Evolutionary conservation across 1,139 yeast species (phyloP).

Genomic region (Sugiyamaella neomexicana): DNA sequence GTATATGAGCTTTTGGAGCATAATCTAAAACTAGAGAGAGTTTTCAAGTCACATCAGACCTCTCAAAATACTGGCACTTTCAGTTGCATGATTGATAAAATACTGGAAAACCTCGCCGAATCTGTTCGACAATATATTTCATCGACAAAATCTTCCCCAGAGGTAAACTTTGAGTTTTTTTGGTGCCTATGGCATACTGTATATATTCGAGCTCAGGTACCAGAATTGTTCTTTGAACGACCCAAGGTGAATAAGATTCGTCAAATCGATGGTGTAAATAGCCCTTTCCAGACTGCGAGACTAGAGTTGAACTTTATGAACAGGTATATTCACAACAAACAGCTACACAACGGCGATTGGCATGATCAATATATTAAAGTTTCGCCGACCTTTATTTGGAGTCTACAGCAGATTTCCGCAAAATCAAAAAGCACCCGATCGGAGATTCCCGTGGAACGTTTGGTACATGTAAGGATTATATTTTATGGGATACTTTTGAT

Average conservation of each 20-base stretch:
- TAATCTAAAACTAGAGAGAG: not conserved
- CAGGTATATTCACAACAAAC: constrained; percentile 1
- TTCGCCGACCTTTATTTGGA: constrained; percentile 16
- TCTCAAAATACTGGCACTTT: not conserved
- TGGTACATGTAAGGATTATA: constrained; percentile 13
- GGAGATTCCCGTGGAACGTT: constrained; percentile 18
- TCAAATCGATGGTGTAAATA: not conserved
- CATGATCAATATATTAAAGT: constrained; percentile 6
- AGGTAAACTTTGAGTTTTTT: constrained; percentile 10
- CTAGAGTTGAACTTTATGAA: constrained; percentile 7
- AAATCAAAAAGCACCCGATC: constrained; percentile 4
- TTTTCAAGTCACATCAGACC: not conserved
- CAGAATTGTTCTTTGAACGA: constrained; percentile 7
- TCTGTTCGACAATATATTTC: constrained; percentile 1
- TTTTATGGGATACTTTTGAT: constrained; percentile 15
- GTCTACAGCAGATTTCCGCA: constrained; percentile 13
- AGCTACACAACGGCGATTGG: constrained; percentile 4
- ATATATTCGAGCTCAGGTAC: constrained; percentile 7
- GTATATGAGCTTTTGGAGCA: constrained; percentile 16
- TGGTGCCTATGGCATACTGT: constrained; percentile 19
- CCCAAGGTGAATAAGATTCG: not conserved
- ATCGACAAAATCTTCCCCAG: not conserved
- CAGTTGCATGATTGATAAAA: constrained; percentile 1
- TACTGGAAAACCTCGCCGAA: constrained; percentile 12
- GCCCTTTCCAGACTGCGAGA: constrained; percentile 7